Base-by-base conservation (phyloP, 345 rosid genomes). In the Firmiana major region DNA sequence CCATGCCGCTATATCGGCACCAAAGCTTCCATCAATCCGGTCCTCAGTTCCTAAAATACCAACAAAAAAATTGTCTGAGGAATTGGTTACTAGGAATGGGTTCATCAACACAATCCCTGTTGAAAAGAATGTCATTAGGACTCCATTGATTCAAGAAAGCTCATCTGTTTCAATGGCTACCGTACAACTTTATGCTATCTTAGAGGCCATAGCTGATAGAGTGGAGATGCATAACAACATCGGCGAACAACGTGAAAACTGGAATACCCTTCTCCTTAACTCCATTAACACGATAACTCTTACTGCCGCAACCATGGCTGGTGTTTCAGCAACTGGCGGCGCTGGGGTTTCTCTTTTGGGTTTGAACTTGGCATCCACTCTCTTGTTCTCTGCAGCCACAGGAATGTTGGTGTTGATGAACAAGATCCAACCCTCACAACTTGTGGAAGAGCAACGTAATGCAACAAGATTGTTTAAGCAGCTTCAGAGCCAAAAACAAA, bases 381-480 rank as follows among this genome's bases (percentile, higher is more conserved):
- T 31, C 34, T 31, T 31, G 34, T 31, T 31, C 34, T 31, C 34
- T 31, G 34, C 34, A 31, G 34, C 34, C 34, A 31, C 34, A 31
- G 34, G 3, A 31, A 31, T 31, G 34, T 31, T 31, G 34, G 34
- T 31, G 34, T 31, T 31, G 34, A 0, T 31, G 34, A 31, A 31
- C 34, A 31, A 31, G 34, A 31, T 31, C 34, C 34, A 31, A 31
- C 34, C 34, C 34, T 31, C 34, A 11, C 91, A 90, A 36, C 81
- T 90, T 3, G 89, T 87, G 0, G 92, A 89, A 70, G 91, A 90
- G 77, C 92, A 86, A 63, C 85, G 91, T 70, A 89, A 84, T 43
- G 91, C 91, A 0, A 53, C 84, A 1, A 85, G 90, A 57, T 58
- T 89, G 67, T 89, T 87, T 77, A 87, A 83, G 79, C 85, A 86